A percentile compares a stretch with the other conserved stretches of the same genome.
Evolutionary conservation across 371 early-diverging fungal species (phyloP).

Genomic region (Smittium culicis): DNA sequence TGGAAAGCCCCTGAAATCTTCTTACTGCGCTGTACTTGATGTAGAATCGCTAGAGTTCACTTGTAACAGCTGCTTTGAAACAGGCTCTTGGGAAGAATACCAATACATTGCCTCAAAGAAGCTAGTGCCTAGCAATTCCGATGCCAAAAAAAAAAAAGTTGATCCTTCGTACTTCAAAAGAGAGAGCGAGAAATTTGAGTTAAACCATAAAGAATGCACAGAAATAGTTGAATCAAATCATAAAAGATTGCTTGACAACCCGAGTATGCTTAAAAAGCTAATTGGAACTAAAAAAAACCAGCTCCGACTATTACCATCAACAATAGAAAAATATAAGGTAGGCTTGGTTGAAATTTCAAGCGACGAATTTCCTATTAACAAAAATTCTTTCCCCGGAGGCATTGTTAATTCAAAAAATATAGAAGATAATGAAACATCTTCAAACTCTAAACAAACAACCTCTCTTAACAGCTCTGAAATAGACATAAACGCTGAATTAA

Average conservation of each 20-base stretch:
- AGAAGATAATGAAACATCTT: neutral
- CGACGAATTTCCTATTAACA: neutral
- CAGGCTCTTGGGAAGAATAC: constrained; percentile 31
- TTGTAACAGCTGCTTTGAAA: constrained; percentile 30
- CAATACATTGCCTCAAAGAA: constrained; percentile 20
- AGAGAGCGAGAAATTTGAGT: neutral
- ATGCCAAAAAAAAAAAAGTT: neutral
- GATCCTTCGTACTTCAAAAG: neutral
- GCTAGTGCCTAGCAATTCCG: neutral
- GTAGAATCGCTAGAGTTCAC: constrained; percentile 23
- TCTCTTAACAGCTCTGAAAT: no score
- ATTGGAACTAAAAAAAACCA: constrained; percentile 23
- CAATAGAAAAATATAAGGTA: constrained; percentile 22
- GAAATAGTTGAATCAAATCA: neutral
- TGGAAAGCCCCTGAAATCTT: constrained; percentile 29
- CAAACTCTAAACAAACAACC: neutral
- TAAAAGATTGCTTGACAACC: neutral
- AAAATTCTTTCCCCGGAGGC: no score
- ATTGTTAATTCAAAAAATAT: neutral
- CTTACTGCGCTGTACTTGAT: constrained; percentile 30
- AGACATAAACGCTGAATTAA: neutral
- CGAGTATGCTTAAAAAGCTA: constrained; percentile 10
- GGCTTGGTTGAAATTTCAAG: constrained; percentile 10
- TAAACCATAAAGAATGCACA: neutral
- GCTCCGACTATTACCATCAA: constrained; percentile 16